These are phyloP conservation scores for Aphanocladium album DNA, from an alignment of 2,329 filamentous ascomycete genomes.

Conservation along the genomic window DNA sequence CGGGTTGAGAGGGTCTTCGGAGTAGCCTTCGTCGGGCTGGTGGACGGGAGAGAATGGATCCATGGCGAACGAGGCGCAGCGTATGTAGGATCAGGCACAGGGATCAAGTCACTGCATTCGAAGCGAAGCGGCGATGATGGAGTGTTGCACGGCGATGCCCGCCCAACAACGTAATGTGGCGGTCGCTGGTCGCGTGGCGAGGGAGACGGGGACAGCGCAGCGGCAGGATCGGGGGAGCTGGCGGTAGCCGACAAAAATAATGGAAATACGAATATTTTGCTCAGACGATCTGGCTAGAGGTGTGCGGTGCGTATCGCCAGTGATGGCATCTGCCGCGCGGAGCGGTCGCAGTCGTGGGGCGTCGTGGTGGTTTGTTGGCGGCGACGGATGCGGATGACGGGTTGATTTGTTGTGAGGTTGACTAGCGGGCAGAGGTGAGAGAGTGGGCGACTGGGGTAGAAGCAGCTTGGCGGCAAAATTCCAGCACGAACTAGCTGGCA, in stretches of 20 bases:
- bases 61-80: slow-evolving; percentile 26
- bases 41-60: slow-evolving; percentile 46
- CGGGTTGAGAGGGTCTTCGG: slow-evolving; percentile 62
- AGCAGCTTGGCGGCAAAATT: neutral
- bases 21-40: slow-evolving; percentile 80
- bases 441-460: neutral
- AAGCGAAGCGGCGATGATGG: neutral
- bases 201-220: neutral
- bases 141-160: neutral
- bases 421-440: neutral
- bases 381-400: neutral
- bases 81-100: no score
- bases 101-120: neutral
- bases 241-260: no score
- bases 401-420: slow-evolving; percentile 9
- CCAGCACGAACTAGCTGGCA: no score
- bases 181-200: slow-evolving; percentile 2
- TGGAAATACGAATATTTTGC: no score
- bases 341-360: neutral
- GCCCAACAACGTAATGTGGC: neutral
- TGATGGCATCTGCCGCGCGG: slow-evolving; percentile 2
- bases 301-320: neutral
- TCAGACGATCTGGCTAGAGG: no score
- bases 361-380: neutral
- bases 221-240: neutral